A percentile compares a stretch with the other conserved stretches of the same genome.
Conservation (phyloP, 139 green algal genomes). For the Eudorina sp. region DNA sequence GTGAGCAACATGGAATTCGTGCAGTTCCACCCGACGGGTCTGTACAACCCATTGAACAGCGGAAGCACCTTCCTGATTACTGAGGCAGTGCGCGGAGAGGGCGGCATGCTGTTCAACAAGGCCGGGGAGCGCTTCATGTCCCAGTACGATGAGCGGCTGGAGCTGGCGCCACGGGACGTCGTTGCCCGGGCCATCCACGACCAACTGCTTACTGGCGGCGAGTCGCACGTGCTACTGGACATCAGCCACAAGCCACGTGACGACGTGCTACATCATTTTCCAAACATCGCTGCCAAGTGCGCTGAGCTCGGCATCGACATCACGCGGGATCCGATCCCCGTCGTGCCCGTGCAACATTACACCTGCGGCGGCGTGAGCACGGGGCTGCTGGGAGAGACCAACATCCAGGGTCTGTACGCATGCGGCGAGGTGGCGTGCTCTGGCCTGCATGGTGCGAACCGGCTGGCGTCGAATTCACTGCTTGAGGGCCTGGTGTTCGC, state of each 20-base stretch:
- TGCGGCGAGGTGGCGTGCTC: conserved; percentile 94
- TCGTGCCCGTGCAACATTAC: conserved; percentile 97
- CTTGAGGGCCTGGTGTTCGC: conserved; percentile 98
- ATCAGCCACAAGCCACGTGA: conserved; percentile 86
- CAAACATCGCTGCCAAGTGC: conserved; percentile 91
- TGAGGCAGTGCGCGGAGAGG: conserved; percentile 96
- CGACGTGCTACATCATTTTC: conserved; percentile 92
- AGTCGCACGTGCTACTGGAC: conserved; percentile 93
- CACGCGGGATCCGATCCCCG: conserved; percentile 92
- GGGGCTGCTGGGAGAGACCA: conserved; percentile 91
- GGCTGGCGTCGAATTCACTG: conserved; percentile 96
- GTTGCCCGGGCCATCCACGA: conserved; percentile 94
- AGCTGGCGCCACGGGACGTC: conserved; percentile 96
- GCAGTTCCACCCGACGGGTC: conserved; percentile 97
- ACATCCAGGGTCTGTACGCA: conserved; percentile 91
- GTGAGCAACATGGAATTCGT: conserved; percentile 99
- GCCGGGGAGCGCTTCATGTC: conserved; percentile 96
- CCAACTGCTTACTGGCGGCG: conserved; percentile 80
- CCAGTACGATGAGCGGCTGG: conserved; percentile 88
- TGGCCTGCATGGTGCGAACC: conserved; percentile 97
- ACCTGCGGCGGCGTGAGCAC: conserved; percentile 96
- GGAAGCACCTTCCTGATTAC: conserved; percentile 93
- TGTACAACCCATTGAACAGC: conserved; percentile 66
- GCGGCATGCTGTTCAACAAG: conserved; percentile 90
- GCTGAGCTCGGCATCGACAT: conserved; percentile 93